Conservation (phyloP, 176 grass and related monocot species). For the Triticum turgidum region DNA sequence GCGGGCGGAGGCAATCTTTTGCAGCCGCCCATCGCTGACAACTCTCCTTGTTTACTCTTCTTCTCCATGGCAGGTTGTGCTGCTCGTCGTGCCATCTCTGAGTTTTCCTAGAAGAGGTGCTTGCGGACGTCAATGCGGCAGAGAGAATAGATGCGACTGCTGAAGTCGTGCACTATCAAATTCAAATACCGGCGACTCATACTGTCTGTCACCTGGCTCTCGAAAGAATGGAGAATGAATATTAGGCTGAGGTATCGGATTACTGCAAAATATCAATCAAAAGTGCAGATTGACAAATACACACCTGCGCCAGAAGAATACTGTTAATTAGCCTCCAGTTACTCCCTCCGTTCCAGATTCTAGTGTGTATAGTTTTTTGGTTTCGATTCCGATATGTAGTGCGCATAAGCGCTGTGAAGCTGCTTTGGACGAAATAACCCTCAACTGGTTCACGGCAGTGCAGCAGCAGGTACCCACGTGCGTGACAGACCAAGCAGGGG, state of each 20-base stretch:
- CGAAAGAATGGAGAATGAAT: not conserved
- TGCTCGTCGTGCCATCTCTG: not conserved
- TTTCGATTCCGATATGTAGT: no score
- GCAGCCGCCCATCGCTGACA: not conserved
- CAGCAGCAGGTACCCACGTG: no score
- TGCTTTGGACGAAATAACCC: no score
- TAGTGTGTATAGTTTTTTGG: no score
- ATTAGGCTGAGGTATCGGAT: not conserved
- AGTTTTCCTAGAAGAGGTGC: not conserved
- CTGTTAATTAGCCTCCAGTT: no score
- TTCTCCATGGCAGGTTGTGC: not conserved
- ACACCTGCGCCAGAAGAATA: not conserved
- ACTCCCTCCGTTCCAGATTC: no score
- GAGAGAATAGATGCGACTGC: not conserved
- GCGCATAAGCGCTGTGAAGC: no score
- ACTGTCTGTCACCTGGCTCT: not conserved
- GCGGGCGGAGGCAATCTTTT: not conserved
- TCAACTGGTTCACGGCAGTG: no score
- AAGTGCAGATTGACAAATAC: not conserved
- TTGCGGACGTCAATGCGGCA: not conserved
- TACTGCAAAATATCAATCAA: not conserved
- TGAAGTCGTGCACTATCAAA: not conserved
- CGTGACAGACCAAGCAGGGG: no score
- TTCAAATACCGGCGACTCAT: not conserved
- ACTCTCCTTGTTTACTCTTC: not conserved